phyloP scores from a whole-genome alignment of 768 basidiomycete species.

The Tylopilus vinaceipallidus region DNA sequence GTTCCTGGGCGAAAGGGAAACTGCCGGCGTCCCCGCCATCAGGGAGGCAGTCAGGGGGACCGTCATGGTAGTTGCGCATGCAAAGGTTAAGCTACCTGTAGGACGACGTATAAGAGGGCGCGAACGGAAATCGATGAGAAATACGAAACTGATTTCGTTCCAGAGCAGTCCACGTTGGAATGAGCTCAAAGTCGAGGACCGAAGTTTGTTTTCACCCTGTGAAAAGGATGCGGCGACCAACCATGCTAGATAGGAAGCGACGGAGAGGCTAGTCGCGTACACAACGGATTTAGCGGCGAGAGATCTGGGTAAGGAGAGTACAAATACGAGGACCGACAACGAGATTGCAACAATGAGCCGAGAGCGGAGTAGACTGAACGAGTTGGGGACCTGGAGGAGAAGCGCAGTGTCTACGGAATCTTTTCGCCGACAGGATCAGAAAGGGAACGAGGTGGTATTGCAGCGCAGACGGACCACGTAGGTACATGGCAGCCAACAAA shows the following conservation, averaged over 20 bases:
- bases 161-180: constrained; percentile 50
- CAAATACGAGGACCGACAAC: constrained; percentile 44
- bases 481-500: constrained; percentile 57
- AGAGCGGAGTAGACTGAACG: constrained; percentile 32
- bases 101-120: constrained; percentile 2
- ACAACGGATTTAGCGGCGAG: constrained; percentile 52
- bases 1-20: constrained; percentile 35
- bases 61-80: constrained; percentile 64
- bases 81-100: constrained; percentile 57
- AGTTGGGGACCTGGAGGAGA: constrained; percentile 43
- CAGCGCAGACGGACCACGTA: constrained; percentile 51
- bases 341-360: constrained; percentile 40
- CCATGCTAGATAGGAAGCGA: constrained; percentile 62
- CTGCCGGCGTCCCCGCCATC: constrained; percentile 34
- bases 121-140: neutral
- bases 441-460: neutral
- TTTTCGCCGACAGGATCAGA: constrained; percentile 28
- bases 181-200: constrained; percentile 33
- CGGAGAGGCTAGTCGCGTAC: constrained; percentile 58
- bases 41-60: constrained; percentile 64
- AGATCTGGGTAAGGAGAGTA: constrained; percentile 54
- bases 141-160: constrained; percentile 60
- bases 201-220: constrained; percentile 44
- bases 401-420: constrained; percentile 54
- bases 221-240: constrained; percentile 51